Evolutionary conservation across 139 green algal species (phyloP), one percentile per base, ranked within the genome.

Genomic region (Coccomyxa sp.): DNA sequence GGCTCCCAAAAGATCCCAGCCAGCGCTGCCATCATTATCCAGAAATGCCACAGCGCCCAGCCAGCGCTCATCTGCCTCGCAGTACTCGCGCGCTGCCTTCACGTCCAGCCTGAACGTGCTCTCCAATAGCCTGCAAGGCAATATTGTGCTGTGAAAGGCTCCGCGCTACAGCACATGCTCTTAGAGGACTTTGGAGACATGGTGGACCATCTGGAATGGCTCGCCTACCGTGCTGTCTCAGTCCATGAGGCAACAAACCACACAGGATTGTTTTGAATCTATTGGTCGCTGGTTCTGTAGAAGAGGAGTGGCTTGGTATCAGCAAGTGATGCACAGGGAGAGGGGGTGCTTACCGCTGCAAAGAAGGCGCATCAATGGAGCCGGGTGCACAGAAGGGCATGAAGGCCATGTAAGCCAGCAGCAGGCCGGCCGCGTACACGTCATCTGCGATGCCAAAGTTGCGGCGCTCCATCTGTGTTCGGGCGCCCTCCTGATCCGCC

Each of bases 391-490:
- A 88, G 27, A 92, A 90, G 8, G 88, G 79, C 22, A 89, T 75
- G 54, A 92, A 91, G 24, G 75, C 74, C 76, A 87, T 78, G 86
- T 86, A 93, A 2, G 84, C 81, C 68, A 92, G 38, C 39, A 92
- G 73, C 33, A 92, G 69, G 12, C 88, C 88, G 3, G 84, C 84
- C 34, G 85, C 82, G 58, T 79, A 91, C 33, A 92, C 79, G 80
- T 92, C 88, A 58, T 92, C 88, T 16, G 88, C 86, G 39, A 93
- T 73, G 35, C 80, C 88, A 82, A 85, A 92, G 36, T 85, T 82
- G 8, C 80, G 77, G 7, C 77, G 76, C 29, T 91, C 85, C 27
- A 79, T 44, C 22, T 70, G 39, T 14, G 76, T 84, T 39, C 55
- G 81, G 10, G 86, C 88, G 14, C 88, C 88, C 6, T 69, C 82